These are phyloP conservation scores for barrel medic (Medicago truncatula) DNA, from an alignment of 306 rosid genomes.

Conservation along the genomic window DNA sequence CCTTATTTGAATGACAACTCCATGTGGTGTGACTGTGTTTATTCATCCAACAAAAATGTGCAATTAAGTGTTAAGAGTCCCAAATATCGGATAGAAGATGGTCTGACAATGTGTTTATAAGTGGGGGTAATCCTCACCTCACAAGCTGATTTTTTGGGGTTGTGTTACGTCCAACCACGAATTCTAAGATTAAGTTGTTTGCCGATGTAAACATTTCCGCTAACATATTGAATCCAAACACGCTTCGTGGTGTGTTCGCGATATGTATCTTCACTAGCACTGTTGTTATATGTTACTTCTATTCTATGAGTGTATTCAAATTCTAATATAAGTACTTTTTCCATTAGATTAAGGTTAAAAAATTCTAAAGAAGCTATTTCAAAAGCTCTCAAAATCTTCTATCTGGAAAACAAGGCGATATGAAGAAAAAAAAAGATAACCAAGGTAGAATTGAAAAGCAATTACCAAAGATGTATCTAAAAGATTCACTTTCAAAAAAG, in stretches of 20 bases:
- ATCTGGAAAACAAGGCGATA: neutral
- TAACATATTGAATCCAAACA: too few relatives aligned
- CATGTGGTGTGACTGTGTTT: conserved; percentile 73
- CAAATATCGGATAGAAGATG: too few relatives aligned
- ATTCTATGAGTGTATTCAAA: neutral
- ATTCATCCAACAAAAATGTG: conserved; percentile 77
- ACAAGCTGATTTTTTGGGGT: too few relatives aligned
- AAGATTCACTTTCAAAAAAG: conserved; percentile 26
- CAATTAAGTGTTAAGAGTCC: conserved; percentile 60
- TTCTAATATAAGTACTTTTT: neutral
- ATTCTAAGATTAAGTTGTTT: too few relatives aligned
- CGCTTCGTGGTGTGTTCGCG: too few relatives aligned
- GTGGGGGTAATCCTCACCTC: too few relatives aligned
- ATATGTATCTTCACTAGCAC: too few relatives aligned
- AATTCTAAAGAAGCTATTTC: neutral
- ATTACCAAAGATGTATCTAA: conserved; percentile 17
- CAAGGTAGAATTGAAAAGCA: conserved; percentile 21
- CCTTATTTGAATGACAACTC: conserved; percentile 76
- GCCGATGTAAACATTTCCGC: too few relatives aligned
- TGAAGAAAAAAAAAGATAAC: conserved; percentile 12
- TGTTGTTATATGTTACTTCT: too few relatives aligned
- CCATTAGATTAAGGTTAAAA: neutral
- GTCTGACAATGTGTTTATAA: too few relatives aligned
- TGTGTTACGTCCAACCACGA: too few relatives aligned
- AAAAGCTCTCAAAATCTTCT: conserved; percentile 12